Evolutionary conservation across 768 basidiomycete species (phyloP).

Genomic region (Naematelia aurantialba): DNA sequence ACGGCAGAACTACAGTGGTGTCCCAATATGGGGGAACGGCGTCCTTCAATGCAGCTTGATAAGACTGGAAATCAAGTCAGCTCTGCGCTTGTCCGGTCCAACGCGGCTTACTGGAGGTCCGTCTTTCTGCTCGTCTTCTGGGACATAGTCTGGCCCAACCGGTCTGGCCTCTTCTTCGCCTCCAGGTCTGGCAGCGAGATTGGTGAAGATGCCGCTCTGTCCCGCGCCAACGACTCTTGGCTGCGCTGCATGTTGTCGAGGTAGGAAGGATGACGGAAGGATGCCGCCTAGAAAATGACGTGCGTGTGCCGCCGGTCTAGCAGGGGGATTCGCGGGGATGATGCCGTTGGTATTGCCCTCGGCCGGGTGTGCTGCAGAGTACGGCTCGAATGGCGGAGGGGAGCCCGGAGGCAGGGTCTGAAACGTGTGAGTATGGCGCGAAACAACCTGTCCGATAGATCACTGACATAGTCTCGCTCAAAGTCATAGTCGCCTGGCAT

Average conservation of each 20-base stretch:
- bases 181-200: slow-evolving; percentile 81
- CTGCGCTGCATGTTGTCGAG: slow-evolving; percentile 14
- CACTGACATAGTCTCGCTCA: slow-evolving; percentile 46
- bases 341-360: slow-evolving; percentile 47
- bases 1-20: slow-evolving; percentile 82
- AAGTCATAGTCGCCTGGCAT: slow-evolving; percentile 50
- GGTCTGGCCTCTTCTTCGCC: slow-evolving; percentile 44
- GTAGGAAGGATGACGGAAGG: slow-evolving; percentile 35
- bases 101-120: slow-evolving; percentile 72
- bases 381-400: slow-evolving; percentile 47
- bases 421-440: slow-evolving; percentile 7
- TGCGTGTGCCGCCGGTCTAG: slow-evolving; percentile 57
- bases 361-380: slow-evolving; percentile 43
- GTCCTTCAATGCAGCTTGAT: slow-evolving; percentile 80
- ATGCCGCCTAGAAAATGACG: slow-evolving; percentile 48
- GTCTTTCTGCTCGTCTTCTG: slow-evolving; percentile 76
- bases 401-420: slow-evolving; percentile 46
- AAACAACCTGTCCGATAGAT: neutral
- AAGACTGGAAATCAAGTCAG: slow-evolving; percentile 59
- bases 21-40: slow-evolving; percentile 96
- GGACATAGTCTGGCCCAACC: slow-evolving; percentile 58
- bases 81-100: neutral
- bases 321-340: slow-evolving; percentile 43
- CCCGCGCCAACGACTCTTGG: slow-evolving; percentile 49
- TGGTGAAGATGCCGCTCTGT: slow-evolving; percentile 93